Base-by-base conservation (phyloP, 1,284 basidiomycete genomes). In the Retiboletus flavoniger region DNA sequence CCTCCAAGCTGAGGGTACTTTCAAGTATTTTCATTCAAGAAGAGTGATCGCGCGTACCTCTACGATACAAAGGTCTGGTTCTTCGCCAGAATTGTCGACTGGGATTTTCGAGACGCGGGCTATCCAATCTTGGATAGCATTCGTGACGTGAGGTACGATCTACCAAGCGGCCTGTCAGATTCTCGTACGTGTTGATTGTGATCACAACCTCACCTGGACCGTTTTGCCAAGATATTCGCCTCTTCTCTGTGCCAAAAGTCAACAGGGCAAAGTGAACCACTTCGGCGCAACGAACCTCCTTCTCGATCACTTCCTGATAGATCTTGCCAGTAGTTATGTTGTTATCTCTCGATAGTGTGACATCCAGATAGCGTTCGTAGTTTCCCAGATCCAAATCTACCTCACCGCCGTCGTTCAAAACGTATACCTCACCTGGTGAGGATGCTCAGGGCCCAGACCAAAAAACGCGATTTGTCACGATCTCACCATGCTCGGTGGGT, bases 311-410 rank as follows among this genome's bases (percentile, higher is more conserved):
- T 64, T 98, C 87, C 57, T 88, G 83, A 74, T 99, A 99, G 54
- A 99, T 95, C 78, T 99, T 99, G 47, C 96, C 96, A 2, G 96
- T 99, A 26, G 96, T 99, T 67, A 99, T 93, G 73, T 99, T 99
- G 78, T 99, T 98, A 70, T 99, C 94, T 57, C 88, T 83, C 42
- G 91, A 90, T 36, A 99, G 79, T 0, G 95, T 98, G 50, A 99
- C 91, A 67, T 99, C 87, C 59, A 99, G 81, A 76, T 99, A 99
- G 56, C 96, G 87, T 75, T 99, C 96, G 71, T 99, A 99, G 76
- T 99, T 99, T 54, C 96, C 96, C 45, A 99, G 76, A 75, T 99
- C 96, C 31, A 99, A 80, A 74, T 99, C 96, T 60, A 96, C 97
- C 75, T 99, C 96, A 48, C 96, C 97, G 32, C 97, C 97, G 63